Evolutionary conservation across 1,139 yeast species (phyloP), one percentile per base, ranked within the genome.

Genomic region (Yamadazyma sp.): DNA sequence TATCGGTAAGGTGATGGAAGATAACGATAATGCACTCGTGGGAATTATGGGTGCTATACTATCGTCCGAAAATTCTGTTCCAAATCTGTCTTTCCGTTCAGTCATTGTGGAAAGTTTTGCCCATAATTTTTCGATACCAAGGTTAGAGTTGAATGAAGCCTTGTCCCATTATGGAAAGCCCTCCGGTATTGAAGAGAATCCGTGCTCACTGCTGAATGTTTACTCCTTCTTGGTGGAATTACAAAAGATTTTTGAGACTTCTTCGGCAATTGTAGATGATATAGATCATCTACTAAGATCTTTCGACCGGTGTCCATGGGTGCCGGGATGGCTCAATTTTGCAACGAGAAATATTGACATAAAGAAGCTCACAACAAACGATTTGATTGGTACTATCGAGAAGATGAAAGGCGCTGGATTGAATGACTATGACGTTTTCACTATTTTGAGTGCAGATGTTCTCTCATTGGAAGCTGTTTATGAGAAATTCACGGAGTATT

Each of bases 11-110:
- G 50, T 50, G 8, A 48, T 63, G 17, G 41, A 43, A 18, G 49
- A 46, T 7, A 47, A 46, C 30, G 50, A 56, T 29, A 53, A 59
- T 37, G n/a, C 44, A 10, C 36, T 43, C 4, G 51, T 62, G 33
- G 73, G 72, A 0, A 41, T 60, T 2, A 50, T 56, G 44, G 54
- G 51, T 24, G 37, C 47, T 12, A 33, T 43, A 4, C 9, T 45
- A 3, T 40, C 36, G 1, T 41, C 43, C 1, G 37, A 39, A 12
- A 24, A 25, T 1, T 11, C 26, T 7, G 22, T 42, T 5, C 17
- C 33, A 8, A 46, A 47, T 32, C 41, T 42, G 17, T 23, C 47
- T 4, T 33, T 46, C 32, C 40, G 33, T 15, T 24, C 27, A 17
- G 36, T 47, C 5, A 32, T 49, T 3, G 14, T 49, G 12, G 53